A percentile compares a stretch with the other conserved stretches of the same genome.
Evolutionary conservation across 2,329 filamentous ascomycete genomes (phyloP).

Genomic region (Akanthomyces dipterigenus): DNA sequence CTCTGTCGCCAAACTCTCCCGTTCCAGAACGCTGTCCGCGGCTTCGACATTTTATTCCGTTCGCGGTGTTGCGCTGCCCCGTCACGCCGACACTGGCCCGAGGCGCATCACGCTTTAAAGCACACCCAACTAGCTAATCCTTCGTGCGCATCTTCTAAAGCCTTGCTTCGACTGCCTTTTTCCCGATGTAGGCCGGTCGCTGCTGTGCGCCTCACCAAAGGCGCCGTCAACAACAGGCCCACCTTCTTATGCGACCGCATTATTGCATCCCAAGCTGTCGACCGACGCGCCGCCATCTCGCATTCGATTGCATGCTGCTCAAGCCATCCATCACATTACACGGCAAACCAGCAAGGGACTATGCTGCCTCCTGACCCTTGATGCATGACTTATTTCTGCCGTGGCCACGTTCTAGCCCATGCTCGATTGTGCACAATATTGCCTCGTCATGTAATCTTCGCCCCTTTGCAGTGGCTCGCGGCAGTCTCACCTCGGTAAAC

Average conservation of each 20-base stretch:
- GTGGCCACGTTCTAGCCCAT: neutral
- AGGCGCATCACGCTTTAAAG: neutral
- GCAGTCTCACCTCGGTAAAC: neutral
- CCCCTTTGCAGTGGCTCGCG: neutral
- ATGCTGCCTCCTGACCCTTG: neutral
- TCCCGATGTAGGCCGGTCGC: neutral
- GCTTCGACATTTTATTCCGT: neutral
- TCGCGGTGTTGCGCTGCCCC: neutral
- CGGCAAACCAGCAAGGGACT: neutral
- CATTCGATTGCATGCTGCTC: neutral
- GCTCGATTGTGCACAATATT: neutral
- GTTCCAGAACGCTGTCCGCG: neutral
- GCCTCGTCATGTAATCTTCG: neutral
- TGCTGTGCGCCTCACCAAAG: neutral
- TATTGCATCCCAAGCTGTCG: neutral
- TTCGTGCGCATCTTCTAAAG: no score
- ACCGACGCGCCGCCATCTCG: neutral
- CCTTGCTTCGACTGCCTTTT: no score
- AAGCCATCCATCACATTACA: neutral
- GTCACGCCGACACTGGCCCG: neutral
- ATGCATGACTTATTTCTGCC: neutral
- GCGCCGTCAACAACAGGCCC: neutral
- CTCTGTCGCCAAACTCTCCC: neutral
- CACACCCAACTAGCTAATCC: neutral
- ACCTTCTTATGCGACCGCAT: neutral